phyloP scores from a whole-genome alignment of 768 basidiomycete genomes.

The Amanita muscaria region DNA sequence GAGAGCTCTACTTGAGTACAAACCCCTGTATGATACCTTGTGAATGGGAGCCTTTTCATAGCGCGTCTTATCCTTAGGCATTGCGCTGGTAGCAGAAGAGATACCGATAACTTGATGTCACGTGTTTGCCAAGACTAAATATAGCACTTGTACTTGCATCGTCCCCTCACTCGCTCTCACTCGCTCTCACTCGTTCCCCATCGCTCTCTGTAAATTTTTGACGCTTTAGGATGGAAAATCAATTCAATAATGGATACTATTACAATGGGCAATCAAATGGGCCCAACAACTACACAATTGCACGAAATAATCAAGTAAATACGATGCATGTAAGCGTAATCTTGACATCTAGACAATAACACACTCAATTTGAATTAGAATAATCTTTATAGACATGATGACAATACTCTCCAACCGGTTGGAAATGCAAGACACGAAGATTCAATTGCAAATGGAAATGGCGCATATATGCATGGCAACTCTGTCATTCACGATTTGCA shows the following conservation, averaged over 20 bases:
- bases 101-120: too few species aligned
- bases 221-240: not conserved
- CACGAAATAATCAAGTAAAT: not conserved
- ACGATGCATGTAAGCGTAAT: not conserved
- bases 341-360: too few species aligned
- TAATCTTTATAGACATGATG: not conserved
- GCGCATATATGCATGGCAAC: not conserved
- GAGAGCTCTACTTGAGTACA: too few species aligned
- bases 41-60: too few species aligned
- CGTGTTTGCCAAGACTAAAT: too few species aligned
- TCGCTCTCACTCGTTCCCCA: not conserved
- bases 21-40: too few species aligned
- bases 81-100: too few species aligned
- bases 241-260: not conserved
- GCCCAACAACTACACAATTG: not conserved
- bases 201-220: too few species aligned
- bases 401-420: not conserved
- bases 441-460: not conserved
- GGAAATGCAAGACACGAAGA: not conserved
- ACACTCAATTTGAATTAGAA: too few species aligned
- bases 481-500: not conserved
- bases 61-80: too few species aligned
- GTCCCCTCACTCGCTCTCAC: not conserved
- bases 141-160: too few species aligned
- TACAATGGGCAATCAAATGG: not conserved